Conservation (phyloP, 1,284 basidiomycete genomes). For the Cryptococcus floricola region DNA sequence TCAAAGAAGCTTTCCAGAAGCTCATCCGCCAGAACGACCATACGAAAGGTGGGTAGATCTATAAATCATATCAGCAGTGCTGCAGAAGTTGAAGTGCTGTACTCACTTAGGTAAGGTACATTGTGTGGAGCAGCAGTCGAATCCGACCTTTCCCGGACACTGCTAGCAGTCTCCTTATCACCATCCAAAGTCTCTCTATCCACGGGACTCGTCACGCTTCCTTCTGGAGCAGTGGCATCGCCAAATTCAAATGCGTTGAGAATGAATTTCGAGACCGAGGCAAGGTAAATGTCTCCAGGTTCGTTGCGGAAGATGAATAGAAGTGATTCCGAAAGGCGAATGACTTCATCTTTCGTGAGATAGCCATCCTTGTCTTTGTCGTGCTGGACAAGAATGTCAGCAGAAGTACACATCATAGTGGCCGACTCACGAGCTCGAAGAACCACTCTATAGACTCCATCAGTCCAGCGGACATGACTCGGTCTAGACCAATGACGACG, state of each 20-base stretch:
- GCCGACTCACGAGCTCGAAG: conserved; percentile 64
- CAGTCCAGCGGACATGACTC: conserved; percentile 90
- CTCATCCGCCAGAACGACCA: conserved; percentile 94
- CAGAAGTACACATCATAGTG: neutral
- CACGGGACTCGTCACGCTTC: conserved; percentile 48
- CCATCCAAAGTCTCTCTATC: conserved; percentile 42
- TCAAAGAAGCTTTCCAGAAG: conserved; percentile 93
- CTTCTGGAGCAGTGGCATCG: conserved; percentile 68
- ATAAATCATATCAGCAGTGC: conserved; percentile 5
- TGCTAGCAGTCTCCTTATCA: conserved; percentile 49
- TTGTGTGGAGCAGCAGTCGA: conserved; percentile 53
- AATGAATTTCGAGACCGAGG: conserved; percentile 92
- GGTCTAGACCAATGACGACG: conserved; percentile 80
- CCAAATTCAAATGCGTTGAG: conserved; percentile 96
- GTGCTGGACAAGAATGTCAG: conserved; percentile 51
- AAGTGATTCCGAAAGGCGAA: conserved; percentile 84
- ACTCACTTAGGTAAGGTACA: conserved; percentile 70
- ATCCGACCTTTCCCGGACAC: conserved; percentile 54
- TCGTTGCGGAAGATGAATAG: conserved; percentile 98
- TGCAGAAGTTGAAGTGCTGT: neutral
- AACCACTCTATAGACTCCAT: conserved; percentile 99
- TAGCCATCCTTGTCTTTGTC: conserved; percentile 94
- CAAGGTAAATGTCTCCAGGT: conserved; percentile 92
- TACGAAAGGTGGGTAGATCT: conserved; percentile 71
- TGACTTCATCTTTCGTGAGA: conserved; percentile 91